phyloP scores from a whole-genome alignment of 2,329 filamentous ascomycete species.

The Colletotrichum sp. region DNA sequence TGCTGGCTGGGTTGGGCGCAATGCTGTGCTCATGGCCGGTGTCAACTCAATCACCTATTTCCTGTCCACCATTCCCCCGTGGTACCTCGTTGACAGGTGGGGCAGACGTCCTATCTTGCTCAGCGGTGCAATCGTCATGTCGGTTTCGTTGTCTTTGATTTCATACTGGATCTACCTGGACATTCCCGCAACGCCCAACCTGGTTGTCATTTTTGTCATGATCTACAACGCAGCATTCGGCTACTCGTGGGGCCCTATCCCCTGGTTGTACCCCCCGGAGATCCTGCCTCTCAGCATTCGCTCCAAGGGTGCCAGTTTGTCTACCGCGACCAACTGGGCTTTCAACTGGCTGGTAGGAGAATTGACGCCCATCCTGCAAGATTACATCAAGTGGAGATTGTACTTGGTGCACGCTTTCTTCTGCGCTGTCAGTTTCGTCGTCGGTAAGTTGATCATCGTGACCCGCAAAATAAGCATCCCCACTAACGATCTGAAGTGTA shows the following conservation, averaged over 20 bases:
- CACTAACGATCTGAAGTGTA: conserved; percentile 68
- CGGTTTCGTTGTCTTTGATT: conserved; percentile 83
- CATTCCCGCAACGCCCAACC: conserved; percentile 74
- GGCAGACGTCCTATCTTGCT: conserved; percentile 89
- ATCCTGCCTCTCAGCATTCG: conserved; percentile 95
- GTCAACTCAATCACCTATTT: conserved; percentile 93
- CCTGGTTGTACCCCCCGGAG: conserved; percentile 98
- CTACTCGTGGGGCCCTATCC: conserved; percentile 94
- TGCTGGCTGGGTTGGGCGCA: conserved; percentile 90
- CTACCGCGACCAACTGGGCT: conserved; percentile 96
- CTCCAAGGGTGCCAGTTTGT: conserved; percentile 95
- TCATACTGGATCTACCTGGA: conserved; percentile 96
- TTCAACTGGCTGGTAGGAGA: conserved; percentile 98
- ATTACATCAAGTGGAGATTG: conserved; percentile 89
- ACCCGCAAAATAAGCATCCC: background rate
- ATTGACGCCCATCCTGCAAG: conserved; percentile 91
- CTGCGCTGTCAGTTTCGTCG: conserved; percentile 91
- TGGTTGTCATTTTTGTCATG: conserved; percentile 96
- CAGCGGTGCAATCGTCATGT: conserved; percentile 89
- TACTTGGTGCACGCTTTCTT: conserved; percentile 98
- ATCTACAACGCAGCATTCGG: conserved; percentile 98
- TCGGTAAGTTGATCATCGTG: conserved; percentile 70
- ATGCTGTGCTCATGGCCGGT: conserved; percentile 95
- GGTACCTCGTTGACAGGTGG: conserved; percentile 95
- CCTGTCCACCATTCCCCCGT: conserved; percentile 90